A percentile compares a stretch with the other conserved stretches of the same genome.
phyloP scores from a whole-genome alignment of 2,329 filamentous ascomycete species.

The Nakataea oryzae region DNA sequence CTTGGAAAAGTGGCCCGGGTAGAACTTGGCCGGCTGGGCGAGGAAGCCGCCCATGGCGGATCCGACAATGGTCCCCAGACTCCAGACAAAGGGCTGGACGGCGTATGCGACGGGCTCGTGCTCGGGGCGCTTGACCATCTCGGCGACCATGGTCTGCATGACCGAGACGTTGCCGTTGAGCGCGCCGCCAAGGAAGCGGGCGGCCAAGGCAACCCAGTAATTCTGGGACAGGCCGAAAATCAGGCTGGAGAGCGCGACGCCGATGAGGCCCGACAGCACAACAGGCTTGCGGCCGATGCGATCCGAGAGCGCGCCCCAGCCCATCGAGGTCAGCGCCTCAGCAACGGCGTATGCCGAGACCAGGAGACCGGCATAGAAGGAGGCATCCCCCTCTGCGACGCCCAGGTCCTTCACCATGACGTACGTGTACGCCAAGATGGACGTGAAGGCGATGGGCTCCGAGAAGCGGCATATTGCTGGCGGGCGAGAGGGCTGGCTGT shows the following conservation, averaged over 20 bases:
- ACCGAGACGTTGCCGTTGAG: constrained; percentile 29
- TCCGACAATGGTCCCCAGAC: constrained; percentile 78
- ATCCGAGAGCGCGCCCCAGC: constrained; percentile 30
- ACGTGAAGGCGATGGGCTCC: constrained; percentile 34
- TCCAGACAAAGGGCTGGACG: constrained; percentile 70
- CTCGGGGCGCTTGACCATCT: constrained; percentile 28
- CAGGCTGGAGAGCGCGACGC: constrained; percentile 25
- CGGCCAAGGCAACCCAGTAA: constrained; percentile 31
- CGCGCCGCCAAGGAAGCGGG: constrained; percentile 26
- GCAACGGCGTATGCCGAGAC: constrained; percentile 32
- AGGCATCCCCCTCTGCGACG: constrained; percentile 24
- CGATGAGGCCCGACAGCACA: constrained; percentile 18
- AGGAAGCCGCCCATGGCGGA: constrained; percentile 58
- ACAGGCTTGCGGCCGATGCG: constrained; percentile 22
- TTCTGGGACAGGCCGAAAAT: constrained; percentile 28
- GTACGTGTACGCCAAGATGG: constrained; percentile 31
- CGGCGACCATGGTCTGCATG: constrained; percentile 30
- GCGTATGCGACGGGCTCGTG: constrained; percentile 19
- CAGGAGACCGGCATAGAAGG: constrained; percentile 39
- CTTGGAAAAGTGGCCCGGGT: background rate
- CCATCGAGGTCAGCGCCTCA: constrained; percentile 29
- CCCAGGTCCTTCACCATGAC: constrained; percentile 29
- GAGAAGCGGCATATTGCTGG: constrained; percentile 33
- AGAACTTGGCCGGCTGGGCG: background rate
- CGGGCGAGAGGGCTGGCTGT: background rate